Base-by-base conservation (phyloP, 768 basidiomycete species). In the Podaxis mareebaensis region DNA sequence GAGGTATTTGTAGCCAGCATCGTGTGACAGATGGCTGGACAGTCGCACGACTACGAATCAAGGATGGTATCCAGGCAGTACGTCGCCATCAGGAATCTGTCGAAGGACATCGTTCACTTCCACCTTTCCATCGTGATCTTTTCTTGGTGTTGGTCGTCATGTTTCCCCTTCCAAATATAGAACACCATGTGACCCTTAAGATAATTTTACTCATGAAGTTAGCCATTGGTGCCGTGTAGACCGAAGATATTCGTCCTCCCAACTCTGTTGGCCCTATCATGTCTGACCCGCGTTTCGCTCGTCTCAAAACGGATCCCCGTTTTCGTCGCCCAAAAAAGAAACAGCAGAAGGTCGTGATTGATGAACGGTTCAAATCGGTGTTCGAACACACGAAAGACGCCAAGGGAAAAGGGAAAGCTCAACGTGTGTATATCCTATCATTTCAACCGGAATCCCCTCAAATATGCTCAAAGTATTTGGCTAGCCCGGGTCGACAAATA, bases 281-380 rank as follows among this genome's bases (percentile, higher is more conserved):
- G 88, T 85, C 90, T 13, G 93, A 97, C 76, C 81, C 91, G n/a
- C 85, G 96, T 22, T 99, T 99, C 74, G 84, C 91, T 20, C 82
- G 92, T 58, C 81, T 98, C 60, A 89, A 86, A 72, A 87, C 93
- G 13, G 96, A 99, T 73, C 97, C 97, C 52, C 87, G 97, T 54
- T 99, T 99, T 78, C 83, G 95, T 26, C 84, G 85, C 36, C 91
- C 93, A 2, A 92, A 87, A 73, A 93, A 89, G 75, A 86, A 89
- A 39, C 79, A 87, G 62, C 79, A 85, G 67, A 97, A 95, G 75
- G 89, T 97, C 58, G 85, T 91, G 58, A 84, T 98, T 40, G 97
- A 99, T 73, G 89, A 95, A 11, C 88, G 97, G 24, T 99, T 99
- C 83, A 93, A 90, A 74, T 78, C 82, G 60, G 82, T 97, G 20